A percentile compares a stretch with the other conserved stretches of the same genome.
Conservation (phyloP, 768 basidiomycete genomes). For the Obba rivulosa region DNA sequence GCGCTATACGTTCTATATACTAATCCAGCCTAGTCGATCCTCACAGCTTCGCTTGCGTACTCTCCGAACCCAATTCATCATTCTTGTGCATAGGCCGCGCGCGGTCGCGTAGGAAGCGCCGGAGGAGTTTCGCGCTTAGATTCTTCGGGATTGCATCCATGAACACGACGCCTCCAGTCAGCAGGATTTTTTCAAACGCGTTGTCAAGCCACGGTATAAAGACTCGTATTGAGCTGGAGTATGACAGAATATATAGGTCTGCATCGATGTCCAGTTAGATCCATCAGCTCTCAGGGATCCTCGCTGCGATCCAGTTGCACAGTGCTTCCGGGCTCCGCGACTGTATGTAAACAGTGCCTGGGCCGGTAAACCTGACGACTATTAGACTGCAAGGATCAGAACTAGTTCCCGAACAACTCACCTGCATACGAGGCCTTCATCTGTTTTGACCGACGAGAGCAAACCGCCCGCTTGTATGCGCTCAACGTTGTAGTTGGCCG, state of each 20-base stretch:
- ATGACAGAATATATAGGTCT: no score
- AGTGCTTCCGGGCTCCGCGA: conserved; percentile 26
- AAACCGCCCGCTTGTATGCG: conserved; percentile 27
- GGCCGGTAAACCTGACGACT: conserved; percentile 29
- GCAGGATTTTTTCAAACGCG: no score
- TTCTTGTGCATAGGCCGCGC: conserved; percentile 11
- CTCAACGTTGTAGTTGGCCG: conserved; percentile 27
- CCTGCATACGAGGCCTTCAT: conserved; percentile 29
- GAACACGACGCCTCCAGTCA: conserved; percentile 36
- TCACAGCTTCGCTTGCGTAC: no score
- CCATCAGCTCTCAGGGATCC: no score
- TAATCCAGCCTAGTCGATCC: no score
- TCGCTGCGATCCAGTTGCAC: conserved; percentile 24
- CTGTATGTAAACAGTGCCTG: conserved; percentile 29
- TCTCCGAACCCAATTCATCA: conserved; percentile 8
- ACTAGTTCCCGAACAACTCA: conserved; percentile 6
- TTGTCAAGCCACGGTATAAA: no score
- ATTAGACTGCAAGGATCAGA: neutral
- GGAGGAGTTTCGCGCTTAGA: conserved; percentile 25
- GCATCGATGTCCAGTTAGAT: no score
- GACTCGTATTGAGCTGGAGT: no score
- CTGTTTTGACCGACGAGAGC: conserved; percentile 23
- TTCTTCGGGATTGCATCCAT: conserved; percentile 28
- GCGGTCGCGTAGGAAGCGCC: conserved; percentile 23
- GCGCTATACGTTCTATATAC: no score